Evolutionary conservation across 768 basidiomycete genomes (phyloP).

Genomic region (Holtermanniella nyarrowii): DNA sequence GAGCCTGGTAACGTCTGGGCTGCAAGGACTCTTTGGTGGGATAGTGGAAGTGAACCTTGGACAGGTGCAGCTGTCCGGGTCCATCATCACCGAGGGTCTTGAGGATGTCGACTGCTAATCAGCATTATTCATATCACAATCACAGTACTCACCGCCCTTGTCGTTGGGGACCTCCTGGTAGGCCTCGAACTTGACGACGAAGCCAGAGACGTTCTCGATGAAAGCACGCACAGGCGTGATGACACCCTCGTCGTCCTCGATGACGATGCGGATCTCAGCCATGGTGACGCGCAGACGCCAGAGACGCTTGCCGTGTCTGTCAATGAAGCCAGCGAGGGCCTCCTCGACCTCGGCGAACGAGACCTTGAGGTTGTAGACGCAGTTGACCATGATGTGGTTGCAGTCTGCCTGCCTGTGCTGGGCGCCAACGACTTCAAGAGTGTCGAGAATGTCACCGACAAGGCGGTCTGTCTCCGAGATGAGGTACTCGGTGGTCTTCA

Average conservation of each 20-base stretch:
- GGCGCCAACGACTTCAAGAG: constrained; percentile 84
- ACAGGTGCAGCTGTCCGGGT: constrained; percentile 77
- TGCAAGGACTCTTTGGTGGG: constrained; percentile 96
- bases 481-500: constrained; percentile 95
- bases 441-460: constrained; percentile 84
- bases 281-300: constrained; percentile 98
- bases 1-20: constrained; percentile 97
- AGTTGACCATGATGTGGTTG: constrained; percentile 99
- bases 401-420: constrained; percentile 86
- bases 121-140: no score
- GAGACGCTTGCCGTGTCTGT: constrained; percentile 92
- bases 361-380: constrained; percentile 90
- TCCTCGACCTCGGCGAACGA: constrained; percentile 93
- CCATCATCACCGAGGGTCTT: constrained; percentile 93
- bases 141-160: no score
- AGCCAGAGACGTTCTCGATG: constrained; percentile 97
- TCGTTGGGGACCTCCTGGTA: constrained; percentile 98
- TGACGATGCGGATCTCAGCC: constrained; percentile 87
- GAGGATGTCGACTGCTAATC: constrained; percentile 83
- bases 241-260: constrained; percentile 91
- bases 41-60: constrained; percentile 85
- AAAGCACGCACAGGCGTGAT: constrained; percentile 92
- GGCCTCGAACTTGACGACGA: constrained; percentile 94
- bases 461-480: constrained; percentile 97
- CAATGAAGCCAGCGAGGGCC: constrained; percentile 97